Conservation (phyloP, 2,329 filamentous ascomycete genomes). For the Fusarium abutilonis region DNA sequence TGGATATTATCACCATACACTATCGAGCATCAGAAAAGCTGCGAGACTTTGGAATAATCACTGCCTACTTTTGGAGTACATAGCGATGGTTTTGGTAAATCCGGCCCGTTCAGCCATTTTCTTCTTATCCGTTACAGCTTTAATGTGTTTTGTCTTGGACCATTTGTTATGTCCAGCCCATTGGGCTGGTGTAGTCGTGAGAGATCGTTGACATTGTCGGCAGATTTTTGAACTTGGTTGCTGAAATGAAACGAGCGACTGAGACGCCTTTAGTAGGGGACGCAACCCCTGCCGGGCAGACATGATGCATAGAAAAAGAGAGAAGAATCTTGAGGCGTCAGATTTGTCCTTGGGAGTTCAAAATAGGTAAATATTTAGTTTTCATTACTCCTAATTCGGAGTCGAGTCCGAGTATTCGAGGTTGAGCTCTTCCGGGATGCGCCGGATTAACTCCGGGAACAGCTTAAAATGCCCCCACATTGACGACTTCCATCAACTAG, state of each 20-base stretch:
- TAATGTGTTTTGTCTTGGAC: conserved; percentile 96
- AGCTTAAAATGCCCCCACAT: conserved; percentile 25
- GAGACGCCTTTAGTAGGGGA: conserved; percentile 26
- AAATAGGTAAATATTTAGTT: conserved; percentile 2
- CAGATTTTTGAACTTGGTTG: conserved; percentile 51
- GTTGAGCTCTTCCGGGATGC: conserved; percentile 26
- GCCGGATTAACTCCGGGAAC: conserved; percentile 46
- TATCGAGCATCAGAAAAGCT: conserved; percentile 49
- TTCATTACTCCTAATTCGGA: background rate
- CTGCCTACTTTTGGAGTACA: conserved; percentile 75
- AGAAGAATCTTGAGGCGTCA: background rate
- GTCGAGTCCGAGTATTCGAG: background rate
- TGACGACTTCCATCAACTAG: conserved; percentile 11
- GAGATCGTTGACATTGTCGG: conserved; percentile 59
- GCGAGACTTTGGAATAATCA: background rate
- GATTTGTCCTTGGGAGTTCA: background rate
- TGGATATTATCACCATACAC: conserved; percentile 79
- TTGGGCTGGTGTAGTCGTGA: conserved; percentile 56
- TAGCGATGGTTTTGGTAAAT: conserved; percentile 77
- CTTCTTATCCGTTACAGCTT: conserved; percentile 83
- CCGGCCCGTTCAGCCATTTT: conserved; percentile 76
- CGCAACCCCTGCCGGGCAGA: conserved; percentile 23
- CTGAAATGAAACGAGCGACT: conserved; percentile 9
- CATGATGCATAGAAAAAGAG: conserved; percentile 26
- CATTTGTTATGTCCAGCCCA: conserved; percentile 87